A percentile compares a stretch with the other conserved stretches of the same genome.
Evolutionary conservation across 1,139 yeast genomes (phyloP).

Genomic region (Debaryomyces coudertii): DNA sequence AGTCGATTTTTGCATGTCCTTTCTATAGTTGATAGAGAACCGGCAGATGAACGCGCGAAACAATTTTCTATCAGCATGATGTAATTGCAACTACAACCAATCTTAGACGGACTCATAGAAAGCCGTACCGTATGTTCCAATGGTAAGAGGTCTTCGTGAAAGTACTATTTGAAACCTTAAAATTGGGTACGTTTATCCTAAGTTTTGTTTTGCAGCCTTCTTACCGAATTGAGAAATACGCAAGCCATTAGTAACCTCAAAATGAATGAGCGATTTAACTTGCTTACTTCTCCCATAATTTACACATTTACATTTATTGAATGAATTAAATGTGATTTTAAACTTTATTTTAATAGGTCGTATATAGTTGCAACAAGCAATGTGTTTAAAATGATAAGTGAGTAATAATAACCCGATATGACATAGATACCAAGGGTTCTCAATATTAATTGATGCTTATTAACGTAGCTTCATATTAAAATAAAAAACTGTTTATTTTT

Average conservation of each 20-base stretch:
- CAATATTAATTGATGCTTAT: not conserved
- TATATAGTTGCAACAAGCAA: not conserved
- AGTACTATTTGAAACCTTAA: no score
- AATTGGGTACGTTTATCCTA: no score
- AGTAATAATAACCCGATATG: not conserved
- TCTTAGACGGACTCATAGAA: no score
- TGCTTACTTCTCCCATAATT: not conserved
- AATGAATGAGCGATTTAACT: not conserved
- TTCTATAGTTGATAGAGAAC: no score
- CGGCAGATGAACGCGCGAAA: no score
- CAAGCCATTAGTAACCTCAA: not conserved
- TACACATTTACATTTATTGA: not conserved
- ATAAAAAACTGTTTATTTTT: not conserved
- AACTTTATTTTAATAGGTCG: not conserved
- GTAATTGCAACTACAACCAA: no score
- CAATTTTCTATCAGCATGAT: no score
- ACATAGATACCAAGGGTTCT: not conserved
- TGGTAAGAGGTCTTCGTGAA: no score
- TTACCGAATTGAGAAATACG: slow-evolving; percentile 2
- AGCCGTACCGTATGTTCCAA: no score
- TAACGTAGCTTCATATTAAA: not conserved
- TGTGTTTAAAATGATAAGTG: not conserved
- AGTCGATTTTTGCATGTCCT: no score
- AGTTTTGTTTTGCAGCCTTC: not conserved
- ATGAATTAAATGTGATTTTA: not conserved